A percentile compares a stretch with the other conserved stretches of the same genome.
Conservation (phyloP, 1,139 yeast genomes). For the Kurtzmaniella natalensis region DNA sequence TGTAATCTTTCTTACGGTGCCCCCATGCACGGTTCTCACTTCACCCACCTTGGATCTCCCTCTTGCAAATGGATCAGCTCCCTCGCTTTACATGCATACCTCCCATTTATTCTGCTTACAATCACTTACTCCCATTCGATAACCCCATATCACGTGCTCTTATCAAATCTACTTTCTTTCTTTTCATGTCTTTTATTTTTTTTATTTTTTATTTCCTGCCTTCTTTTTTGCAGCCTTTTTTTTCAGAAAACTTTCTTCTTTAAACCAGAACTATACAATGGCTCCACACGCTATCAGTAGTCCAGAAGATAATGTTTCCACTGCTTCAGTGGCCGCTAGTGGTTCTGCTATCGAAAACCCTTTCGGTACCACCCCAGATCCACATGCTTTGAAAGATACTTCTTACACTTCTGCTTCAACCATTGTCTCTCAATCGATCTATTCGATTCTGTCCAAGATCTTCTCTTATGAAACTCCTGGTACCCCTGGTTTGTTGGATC, state of each 20-base stretch:
- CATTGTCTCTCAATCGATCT: conserved; percentile 62
- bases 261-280: conserved; percentile 5
- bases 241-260: not conserved
- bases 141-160: conserved; percentile 12
- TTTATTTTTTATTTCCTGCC: not conserved
- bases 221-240: not conserved
- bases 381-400: conserved; percentile 45
- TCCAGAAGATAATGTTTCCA: conserved; percentile 3
- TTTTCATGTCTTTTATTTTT: conserved; percentile 2
- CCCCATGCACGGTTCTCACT: too few species aligned
- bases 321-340: conserved; percentile 5
- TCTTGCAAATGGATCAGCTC: too few species aligned
- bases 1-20: too few species aligned
- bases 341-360: conserved; percentile 28
- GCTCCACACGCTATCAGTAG: conserved; percentile 12
- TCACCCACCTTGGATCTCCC: not conserved
- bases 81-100: too few species aligned
- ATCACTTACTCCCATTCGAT: not conserved
- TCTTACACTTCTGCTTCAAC: conserved; percentile 60
- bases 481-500: conserved; percentile 56
- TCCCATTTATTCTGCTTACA: too few species aligned
- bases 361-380: conserved; percentile 58
- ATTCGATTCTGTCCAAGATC: conserved; percentile 56
- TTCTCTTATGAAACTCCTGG: conserved; percentile 71
- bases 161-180: conserved; percentile 5